Base-by-base conservation (phyloP, 768 basidiomycete genomes). In the Mycena sanguinolenta region DNA sequence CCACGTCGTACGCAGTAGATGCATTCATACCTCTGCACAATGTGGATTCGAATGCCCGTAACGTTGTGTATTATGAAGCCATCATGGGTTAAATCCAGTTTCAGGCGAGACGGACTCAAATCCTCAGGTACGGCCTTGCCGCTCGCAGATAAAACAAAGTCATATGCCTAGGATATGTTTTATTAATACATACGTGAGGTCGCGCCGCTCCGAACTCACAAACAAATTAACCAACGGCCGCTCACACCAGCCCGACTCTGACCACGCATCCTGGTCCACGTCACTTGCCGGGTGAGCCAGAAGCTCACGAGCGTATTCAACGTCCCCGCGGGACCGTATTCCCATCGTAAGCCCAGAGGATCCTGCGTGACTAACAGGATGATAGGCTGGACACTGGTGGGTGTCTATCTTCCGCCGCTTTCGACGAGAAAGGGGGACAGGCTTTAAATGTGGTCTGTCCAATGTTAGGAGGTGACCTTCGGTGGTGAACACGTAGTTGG, bases 401-500 rank as follows among this genome's bases (percentile, higher is more conserved):
- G 81, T 87, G 74, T 92, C 89, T 30, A 89, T 84, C 27, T 87
- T 85, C 23, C 94, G 90, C 70, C 90, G 80, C 72, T 87, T 87
- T 75, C 87, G 87, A 21, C 90, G 88, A 4, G 87, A 81, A 36
- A 87, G 71, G n/a, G 92, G 89, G 42, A 88, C 81, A 10, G 88
- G 86, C 70, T 84, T 87, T 32, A 93, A 82, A 58, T 88, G 83
- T 54, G 87, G 75, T 44, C 75, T 79, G 1, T 89, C 89, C 23
- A 98, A 86, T 14, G 86, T 85, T 52, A 99, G 84, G 28, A 95
- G 86, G 77, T 99, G 98, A 0, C 97, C 98, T 79, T 99, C 98
- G 1, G 98, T 99, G 8, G 96, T 95, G 77, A 98, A 93, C 13
- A 99, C 94, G 71, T 91, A 93, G 78, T 96, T 94, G 0, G 93